Evolutionary conservation across 192 early-diverging fungal genomes (phyloP).

Genomic region (Diversispora epigaea): DNA sequence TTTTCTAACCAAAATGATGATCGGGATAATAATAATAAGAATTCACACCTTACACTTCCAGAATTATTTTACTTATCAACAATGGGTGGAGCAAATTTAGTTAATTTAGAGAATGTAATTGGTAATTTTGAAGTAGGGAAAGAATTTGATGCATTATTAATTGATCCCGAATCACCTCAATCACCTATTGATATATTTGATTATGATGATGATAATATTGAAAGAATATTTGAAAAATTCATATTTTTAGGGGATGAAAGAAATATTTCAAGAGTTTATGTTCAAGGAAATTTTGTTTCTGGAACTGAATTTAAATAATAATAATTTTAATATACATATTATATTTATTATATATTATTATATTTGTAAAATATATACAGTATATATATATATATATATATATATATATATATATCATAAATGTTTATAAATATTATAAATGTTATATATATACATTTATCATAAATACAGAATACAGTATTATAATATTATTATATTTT

Average conservation of each 20-base stretch:
- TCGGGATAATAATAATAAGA: slow-evolving; percentile 30
- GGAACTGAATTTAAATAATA: slow-evolving; percentile 13
- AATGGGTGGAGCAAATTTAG: slow-evolving; percentile 81
- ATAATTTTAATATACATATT: no score
- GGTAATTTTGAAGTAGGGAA: slow-evolving; percentile 88
- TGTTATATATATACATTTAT: no score
- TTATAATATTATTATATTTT: background rate
- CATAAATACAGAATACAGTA: background rate
- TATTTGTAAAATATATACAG: no score
- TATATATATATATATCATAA: no score
- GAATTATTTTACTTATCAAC: slow-evolving; percentile 89
- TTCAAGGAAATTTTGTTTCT: slow-evolving; percentile 63
- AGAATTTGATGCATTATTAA: slow-evolving; percentile 88
- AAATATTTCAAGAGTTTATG: slow-evolving; percentile 79
- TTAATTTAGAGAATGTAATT: slow-evolving; percentile 67
- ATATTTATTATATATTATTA: no score
- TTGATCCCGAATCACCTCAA: slow-evolving; percentile 48
- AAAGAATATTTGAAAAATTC: slow-evolving; percentile 80
- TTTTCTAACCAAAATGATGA: slow-evolving; percentile 29
- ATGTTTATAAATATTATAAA: no score
- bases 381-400: no score
- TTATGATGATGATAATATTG: slow-evolving; percentile 45
- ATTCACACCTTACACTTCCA: slow-evolving; percentile 55
- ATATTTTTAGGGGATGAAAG: slow-evolving; percentile 89
- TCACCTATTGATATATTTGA: slow-evolving; percentile 67